Evolutionary conservation across 441 rosid species (phyloP).

Genomic region (Populus tomentosa): DNA sequence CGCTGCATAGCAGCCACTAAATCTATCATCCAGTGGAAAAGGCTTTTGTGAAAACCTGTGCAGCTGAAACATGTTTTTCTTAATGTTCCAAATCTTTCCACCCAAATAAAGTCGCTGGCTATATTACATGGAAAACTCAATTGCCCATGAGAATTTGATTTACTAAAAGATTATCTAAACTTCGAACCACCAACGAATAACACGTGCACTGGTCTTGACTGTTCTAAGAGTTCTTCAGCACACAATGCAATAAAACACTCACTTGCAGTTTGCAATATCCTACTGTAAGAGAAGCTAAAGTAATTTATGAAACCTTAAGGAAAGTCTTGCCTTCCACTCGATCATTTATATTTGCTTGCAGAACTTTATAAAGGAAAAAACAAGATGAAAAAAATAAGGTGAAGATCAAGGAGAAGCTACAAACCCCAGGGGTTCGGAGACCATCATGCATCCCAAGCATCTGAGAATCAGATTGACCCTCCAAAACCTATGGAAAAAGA

Average conservation of each 20-base stretch:
- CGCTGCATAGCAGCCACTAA: neutral
- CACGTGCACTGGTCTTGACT: neutral
- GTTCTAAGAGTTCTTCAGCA: neutral
- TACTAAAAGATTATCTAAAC: neutral
- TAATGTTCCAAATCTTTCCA: neutral
- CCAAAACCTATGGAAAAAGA: conserved; percentile 40
- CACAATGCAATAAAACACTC: neutral
- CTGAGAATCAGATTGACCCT: conserved; percentile 48
- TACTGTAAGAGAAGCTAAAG: neutral
- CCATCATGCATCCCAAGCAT: conserved; percentile 41
- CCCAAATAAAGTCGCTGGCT: neutral
- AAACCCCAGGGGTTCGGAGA: conserved; percentile 75
- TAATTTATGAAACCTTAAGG: neutral
- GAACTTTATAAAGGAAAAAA: neutral
- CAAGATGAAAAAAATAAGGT: neutral
- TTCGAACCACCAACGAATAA: neutral
- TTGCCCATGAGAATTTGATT: neutral
- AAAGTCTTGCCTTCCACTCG: neutral
- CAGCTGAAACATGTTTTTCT: neutral
- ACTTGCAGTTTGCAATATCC: neutral
- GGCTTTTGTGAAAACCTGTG: neutral
- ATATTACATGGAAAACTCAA: neutral
- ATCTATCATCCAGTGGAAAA: neutral
- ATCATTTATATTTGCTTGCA: neutral
- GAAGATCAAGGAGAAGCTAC: conserved; percentile 24